phyloP scores from a whole-genome alignment of 495 filamentous ascomycete genomes.

The Neurospora tetrasperma region DNA sequence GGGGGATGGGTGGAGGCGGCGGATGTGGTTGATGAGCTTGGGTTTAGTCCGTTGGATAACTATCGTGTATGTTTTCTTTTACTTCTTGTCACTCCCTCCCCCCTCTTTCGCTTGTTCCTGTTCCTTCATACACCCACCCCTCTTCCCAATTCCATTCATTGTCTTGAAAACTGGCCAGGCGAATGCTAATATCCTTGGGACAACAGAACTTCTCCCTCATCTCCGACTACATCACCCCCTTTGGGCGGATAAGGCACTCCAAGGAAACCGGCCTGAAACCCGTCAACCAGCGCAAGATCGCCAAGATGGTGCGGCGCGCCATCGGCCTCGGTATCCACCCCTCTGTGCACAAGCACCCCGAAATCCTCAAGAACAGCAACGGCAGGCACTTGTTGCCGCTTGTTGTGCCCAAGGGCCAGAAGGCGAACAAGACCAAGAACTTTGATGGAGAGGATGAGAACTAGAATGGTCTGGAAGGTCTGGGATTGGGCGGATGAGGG shows the following conservation, averaged over 20 bases:
- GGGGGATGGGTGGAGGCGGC: slow-evolving; percentile 25
- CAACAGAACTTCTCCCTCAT: slow-evolving; percentile 84
- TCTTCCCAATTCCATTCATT: neutral
- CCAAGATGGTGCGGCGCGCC: slow-evolving; percentile 80
- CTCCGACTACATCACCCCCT: slow-evolving; percentile 73
- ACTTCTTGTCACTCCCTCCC: neutral
- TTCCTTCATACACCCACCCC: neutral
- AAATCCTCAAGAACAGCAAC: slow-evolving; percentile 47
- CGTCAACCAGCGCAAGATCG: slow-evolving; percentile 84
- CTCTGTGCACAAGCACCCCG: slow-evolving; percentile 85
- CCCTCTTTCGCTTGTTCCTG: neutral
- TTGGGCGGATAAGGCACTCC: slow-evolving; percentile 74
- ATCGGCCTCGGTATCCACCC: slow-evolving; percentile 89
- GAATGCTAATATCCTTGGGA: neutral
- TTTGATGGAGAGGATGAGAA: neutral
- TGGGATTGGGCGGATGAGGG: neutral
- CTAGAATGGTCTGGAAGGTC: neutral
- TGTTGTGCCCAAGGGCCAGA: neutral
- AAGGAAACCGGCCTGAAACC: slow-evolving; percentile 67
- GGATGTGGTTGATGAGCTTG: slow-evolving; percentile 75
- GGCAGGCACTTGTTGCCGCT: neutral
- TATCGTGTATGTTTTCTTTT: slow-evolving; percentile 56
- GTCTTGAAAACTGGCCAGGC: too few relatives aligned
- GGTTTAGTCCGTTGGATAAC: slow-evolving; percentile 68
- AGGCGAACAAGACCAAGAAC: slow-evolving; percentile 1